phyloP scores from a whole-genome alignment of 2,329 filamentous ascomycete genomes.

The Colletotrichum echinochloae region DNA sequence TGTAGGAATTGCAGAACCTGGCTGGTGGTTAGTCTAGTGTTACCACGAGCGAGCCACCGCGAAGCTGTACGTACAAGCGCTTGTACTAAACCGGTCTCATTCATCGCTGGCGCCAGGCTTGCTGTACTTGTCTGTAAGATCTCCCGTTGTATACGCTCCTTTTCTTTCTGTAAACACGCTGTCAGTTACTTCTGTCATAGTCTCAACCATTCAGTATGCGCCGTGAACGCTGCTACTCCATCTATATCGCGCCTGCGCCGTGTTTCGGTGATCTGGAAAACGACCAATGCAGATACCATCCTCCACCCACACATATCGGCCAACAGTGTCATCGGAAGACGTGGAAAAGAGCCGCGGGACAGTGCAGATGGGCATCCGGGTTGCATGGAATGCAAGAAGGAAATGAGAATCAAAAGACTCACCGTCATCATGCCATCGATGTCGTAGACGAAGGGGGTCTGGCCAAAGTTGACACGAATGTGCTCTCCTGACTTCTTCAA shows the following conservation, averaged over 20 bases:
- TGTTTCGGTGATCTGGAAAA: neutral
- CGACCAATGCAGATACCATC: neutral
- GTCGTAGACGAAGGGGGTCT: slow-evolving; percentile 86
- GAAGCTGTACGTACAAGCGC: slow-evolving; percentile 68
- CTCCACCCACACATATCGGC: neutral
- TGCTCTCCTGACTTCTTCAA: slow-evolving; percentile 74
- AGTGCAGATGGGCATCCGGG: neutral
- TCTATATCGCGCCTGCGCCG: neutral
- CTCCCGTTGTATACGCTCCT: slow-evolving; percentile 62
- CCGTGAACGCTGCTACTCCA: neutral
- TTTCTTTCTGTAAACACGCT: slow-evolving; percentile 49
- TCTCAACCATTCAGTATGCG: neutral
- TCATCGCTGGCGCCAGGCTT: slow-evolving; percentile 70
- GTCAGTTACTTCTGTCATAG: slow-evolving; percentile 18
- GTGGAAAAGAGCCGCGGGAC: too few relatives aligned
- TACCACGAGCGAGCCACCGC: too few relatives aligned
- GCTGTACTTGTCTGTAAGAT: slow-evolving; percentile 71
- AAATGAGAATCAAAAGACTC: slow-evolving; percentile 47
- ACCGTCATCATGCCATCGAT: slow-evolving; percentile 89
- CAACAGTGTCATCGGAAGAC: neutral
- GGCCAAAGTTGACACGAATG: slow-evolving; percentile 74
- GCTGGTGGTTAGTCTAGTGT: neutral
- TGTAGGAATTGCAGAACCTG: slow-evolving; percentile 85
- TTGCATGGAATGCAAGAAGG: neutral
- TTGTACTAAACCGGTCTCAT: slow-evolving; percentile 84